A percentile compares a stretch with the other conserved stretches of the same genome.
Evolutionary conservation across 208 protist species (phyloP).

Genomic region (Phytomonas francai): DNA sequence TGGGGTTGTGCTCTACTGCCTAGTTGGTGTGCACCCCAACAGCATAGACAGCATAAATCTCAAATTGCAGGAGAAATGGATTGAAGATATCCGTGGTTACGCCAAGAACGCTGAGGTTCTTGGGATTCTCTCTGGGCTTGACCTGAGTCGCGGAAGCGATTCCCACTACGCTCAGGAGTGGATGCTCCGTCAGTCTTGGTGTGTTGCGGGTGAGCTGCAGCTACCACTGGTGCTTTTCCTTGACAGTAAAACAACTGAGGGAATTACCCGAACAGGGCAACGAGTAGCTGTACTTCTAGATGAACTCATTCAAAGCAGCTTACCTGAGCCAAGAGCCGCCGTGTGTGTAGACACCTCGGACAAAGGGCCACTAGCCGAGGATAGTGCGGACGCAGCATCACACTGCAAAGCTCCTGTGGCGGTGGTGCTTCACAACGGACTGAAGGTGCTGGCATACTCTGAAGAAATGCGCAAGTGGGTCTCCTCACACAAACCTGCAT

Average conservation of each 20-base stretch:
- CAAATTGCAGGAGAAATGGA: conserved; percentile 56
- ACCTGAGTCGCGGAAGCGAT: conserved; percentile 44
- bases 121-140: conserved; percentile 61
- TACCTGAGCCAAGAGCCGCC: neutral
- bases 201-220: conserved; percentile 29
- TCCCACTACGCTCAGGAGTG: conserved; percentile 78
- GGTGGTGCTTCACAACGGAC: conserved; percentile 58
- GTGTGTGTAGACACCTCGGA: neutral
- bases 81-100: conserved; percentile 33
- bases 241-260: conserved; percentile 10
- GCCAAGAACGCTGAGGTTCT: conserved; percentile 43
- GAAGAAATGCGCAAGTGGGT: conserved; percentile 43
- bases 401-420: conserved; percentile 20
- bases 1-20: conserved; percentile 33
- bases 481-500: conserved; percentile 15
- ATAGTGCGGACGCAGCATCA: neutral
- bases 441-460: conserved; percentile 32
- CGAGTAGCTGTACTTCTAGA: conserved; percentile 42
- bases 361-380: neutral
- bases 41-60: conserved; percentile 72
- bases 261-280: conserved; percentile 24
- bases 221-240: conserved; percentile 63
- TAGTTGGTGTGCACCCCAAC: conserved; percentile 74
- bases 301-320: conserved; percentile 25
- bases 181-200: conserved; percentile 37